These are phyloP conservation scores for Adansonia rubrostipa DNA, from an alignment of 441 rosid species.

Conservation along the genomic window DNA sequence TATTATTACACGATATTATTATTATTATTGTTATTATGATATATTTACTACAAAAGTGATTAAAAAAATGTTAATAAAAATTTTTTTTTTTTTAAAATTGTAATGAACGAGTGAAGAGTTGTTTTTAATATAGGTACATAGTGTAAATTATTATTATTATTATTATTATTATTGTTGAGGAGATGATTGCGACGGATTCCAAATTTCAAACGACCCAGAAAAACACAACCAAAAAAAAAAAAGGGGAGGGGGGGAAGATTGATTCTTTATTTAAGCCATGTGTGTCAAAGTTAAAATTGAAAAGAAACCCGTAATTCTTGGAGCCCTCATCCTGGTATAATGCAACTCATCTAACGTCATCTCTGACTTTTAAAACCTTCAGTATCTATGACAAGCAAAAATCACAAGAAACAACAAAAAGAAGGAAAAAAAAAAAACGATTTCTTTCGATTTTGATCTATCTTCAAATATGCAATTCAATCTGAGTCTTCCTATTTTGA, in stretches of 20 bases:
- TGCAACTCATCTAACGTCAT: not conserved
- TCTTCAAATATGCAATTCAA: slow-evolving; percentile 13
- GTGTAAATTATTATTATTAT: too few species aligned
- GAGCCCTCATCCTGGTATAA: slow-evolving; percentile 15
- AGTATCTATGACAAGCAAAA: not conserved
- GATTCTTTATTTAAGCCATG: not conserved
- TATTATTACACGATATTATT: not conserved
- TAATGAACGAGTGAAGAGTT: too few species aligned
- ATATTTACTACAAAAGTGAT: too few species aligned
- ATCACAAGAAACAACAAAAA: not conserved
- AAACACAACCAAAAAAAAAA: not conserved
- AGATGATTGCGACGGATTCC: not conserved
- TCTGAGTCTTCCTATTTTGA: not conserved
- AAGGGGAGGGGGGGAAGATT: not conserved
- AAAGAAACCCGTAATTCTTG: slow-evolving; percentile 16
- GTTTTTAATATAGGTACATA: too few species aligned
- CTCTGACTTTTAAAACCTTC: slow-evolving; percentile 16
- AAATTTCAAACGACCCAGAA: not conserved
- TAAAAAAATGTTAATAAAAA: too few species aligned
- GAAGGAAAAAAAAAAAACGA: not conserved
- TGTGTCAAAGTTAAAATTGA: not conserved
- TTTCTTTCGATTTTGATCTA: not conserved
- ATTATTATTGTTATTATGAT: too few species aligned
- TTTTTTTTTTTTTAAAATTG: too few species aligned
- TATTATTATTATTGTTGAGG: not conserved